These are phyloP conservation scores for Gracilaria domingensis DNA, from an alignment of 23 red algal species.

Conservation along the genomic window DNA sequence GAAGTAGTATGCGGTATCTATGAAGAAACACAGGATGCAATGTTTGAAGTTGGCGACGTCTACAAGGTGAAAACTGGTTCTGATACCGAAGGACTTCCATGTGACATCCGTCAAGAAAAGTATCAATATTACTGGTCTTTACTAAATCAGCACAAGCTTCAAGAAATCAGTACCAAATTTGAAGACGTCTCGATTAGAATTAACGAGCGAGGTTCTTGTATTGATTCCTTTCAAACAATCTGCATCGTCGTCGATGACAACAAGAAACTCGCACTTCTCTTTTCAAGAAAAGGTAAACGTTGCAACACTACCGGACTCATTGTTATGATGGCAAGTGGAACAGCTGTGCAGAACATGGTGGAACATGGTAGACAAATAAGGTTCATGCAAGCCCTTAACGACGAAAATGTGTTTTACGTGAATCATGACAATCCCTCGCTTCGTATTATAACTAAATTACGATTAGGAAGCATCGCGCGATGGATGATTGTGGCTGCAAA, in stretches of 20 bases:
- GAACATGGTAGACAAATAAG: not conserved
- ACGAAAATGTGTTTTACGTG: not conserved
- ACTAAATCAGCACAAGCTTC: not conserved
- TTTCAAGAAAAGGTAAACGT: not conserved
- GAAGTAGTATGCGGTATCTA: not conserved
- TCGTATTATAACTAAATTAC: not conserved
- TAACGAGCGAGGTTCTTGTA: not conserved
- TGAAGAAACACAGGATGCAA: not conserved
- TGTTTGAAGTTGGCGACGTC: not conserved
- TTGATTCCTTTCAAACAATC: not conserved
- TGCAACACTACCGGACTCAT: not conserved
- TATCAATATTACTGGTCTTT: not conserved
- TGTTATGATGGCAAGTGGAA: not conserved
- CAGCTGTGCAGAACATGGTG: not conserved
- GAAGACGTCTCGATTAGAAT: not conserved
- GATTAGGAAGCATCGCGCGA: not conserved
- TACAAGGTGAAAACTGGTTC: not conserved
- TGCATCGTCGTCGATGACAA: not conserved
- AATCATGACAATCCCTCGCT: not conserved
- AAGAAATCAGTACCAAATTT: not conserved
- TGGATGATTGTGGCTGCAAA: conserved; percentile 12
- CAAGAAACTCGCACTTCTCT: not conserved
- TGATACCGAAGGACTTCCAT: not conserved
- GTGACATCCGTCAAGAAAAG: not conserved
- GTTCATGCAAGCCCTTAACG: not conserved